Conservation (phyloP, 108 stramenopile genomes). For the Aurantiochytrium sp. region DNA sequence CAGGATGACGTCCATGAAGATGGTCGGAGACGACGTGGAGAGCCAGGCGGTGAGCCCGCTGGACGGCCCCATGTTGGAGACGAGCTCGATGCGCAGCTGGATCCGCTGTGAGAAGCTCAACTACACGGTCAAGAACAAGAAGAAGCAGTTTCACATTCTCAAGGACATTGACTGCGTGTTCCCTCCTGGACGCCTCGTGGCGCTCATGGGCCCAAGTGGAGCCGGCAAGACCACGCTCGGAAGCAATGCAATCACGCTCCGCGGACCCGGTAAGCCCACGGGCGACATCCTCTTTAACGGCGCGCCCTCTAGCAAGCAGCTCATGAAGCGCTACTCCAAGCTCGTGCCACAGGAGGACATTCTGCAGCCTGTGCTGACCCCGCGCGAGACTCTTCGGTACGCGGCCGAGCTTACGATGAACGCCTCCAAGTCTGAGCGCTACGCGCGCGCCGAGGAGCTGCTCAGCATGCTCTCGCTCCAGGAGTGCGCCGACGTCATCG, state of each 20-base stretch:
- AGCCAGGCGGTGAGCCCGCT: no score
- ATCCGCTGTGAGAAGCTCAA: neutral
- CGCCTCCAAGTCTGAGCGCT: conserved; percentile 34
- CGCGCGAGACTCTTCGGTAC: conserved; percentile 39
- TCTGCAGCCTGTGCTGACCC: conserved; percentile 42
- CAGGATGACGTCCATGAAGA: no score
- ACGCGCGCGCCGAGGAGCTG: conserved; percentile 32
- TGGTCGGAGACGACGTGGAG: no score
- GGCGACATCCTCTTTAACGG: neutral
- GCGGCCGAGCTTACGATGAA: conserved; percentile 28
- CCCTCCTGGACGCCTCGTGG: conserved; percentile 33
- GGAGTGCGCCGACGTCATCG: neutral
- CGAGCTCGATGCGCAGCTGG: neutral
- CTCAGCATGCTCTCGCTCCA: neutral
- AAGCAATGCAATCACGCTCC: neutral
- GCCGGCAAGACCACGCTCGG: conserved; percentile 42
- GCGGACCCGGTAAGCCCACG: neutral
- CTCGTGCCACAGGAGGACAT: conserved; percentile 52
- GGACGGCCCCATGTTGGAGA: no score
- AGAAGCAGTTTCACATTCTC: neutral
- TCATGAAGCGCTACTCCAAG: neutral
- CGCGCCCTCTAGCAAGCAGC: neutral
- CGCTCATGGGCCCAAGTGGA: conserved; percentile 44
- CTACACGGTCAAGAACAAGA: neutral
- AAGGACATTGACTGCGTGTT: conserved; percentile 26